These are phyloP conservation scores for Kokia cookei DNA, from an alignment of 441 rosid genomes.

Conservation along the genomic window DNA sequence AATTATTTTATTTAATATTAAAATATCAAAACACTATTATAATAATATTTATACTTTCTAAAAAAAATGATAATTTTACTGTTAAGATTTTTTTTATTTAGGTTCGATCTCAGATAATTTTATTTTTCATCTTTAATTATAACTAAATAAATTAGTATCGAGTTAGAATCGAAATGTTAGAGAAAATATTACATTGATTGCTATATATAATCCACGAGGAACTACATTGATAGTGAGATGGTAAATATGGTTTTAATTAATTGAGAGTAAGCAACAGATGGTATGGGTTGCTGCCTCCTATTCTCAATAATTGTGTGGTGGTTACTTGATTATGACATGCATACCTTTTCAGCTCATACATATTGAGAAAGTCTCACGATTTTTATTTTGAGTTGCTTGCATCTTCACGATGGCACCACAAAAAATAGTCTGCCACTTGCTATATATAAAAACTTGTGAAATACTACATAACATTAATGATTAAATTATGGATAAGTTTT, in stretches of 20 bases:
- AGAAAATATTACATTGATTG: no score
- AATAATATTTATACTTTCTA: no score
- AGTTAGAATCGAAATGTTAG: background rate
- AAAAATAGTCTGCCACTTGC: background rate
- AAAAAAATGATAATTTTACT: no score
- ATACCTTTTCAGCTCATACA: background rate
- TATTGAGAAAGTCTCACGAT: background rate
- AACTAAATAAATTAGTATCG: no score
- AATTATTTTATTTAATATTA: no score
- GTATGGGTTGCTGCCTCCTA: background rate
- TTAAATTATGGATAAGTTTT: no score
- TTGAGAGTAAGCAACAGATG: background rate
- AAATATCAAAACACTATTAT: no score
- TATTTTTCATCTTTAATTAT: no score
- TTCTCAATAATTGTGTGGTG: background rate
- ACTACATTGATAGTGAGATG: background rate
- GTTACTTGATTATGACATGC: background rate
- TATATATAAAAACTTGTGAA: background rate
- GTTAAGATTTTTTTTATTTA: no score
- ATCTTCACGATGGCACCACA: background rate
- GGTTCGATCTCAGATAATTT: fast-evolving
- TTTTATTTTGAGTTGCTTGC: background rate
- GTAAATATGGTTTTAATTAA: background rate
- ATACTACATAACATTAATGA: no score
- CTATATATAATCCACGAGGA: background rate